phyloP scores from a whole-genome alignment of 257 asterid species.

The Anisodus tanguticus region DNA sequence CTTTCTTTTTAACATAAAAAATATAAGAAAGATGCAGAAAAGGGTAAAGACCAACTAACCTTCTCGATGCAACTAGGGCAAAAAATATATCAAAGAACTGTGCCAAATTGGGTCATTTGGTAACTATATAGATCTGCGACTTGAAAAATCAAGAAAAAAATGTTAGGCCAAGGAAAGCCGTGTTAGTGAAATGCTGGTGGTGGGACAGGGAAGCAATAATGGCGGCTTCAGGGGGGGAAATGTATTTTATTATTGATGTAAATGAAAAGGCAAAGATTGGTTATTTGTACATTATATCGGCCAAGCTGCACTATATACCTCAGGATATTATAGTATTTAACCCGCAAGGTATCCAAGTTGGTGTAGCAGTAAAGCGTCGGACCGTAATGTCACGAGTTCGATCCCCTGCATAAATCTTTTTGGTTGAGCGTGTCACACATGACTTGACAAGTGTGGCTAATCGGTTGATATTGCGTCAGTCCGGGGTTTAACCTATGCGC shows the following conservation, averaged over 20 bases:
- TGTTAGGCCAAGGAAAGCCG: not conserved
- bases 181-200: constrained; percentile 7
- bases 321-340: not conserved
- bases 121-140: constrained; percentile 25
- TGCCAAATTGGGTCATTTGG: not conserved
- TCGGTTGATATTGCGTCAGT: too few relatives aligned
- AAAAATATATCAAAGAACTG: not conserved
- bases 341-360: too few relatives aligned
- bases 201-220: constrained; percentile 28
- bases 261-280: not conserved
- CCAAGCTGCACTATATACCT: too few relatives aligned
- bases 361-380: too few relatives aligned
- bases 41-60: constrained; percentile 4
- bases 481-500: too few relatives aligned
- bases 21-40: not conserved
- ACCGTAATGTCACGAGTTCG: too few relatives aligned
- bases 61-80: not conserved
- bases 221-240: constrained; percentile 8
- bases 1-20: not conserved
- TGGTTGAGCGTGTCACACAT: too few relatives aligned
- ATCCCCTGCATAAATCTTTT: too few relatives aligned
- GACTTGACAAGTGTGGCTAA: too few relatives aligned
- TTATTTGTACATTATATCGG: too few relatives aligned
- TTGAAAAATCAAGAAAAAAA: not conserved
- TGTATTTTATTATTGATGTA: not conserved